Conservation (phyloP, 78 protist species). For the Guillardia theta region DNA sequence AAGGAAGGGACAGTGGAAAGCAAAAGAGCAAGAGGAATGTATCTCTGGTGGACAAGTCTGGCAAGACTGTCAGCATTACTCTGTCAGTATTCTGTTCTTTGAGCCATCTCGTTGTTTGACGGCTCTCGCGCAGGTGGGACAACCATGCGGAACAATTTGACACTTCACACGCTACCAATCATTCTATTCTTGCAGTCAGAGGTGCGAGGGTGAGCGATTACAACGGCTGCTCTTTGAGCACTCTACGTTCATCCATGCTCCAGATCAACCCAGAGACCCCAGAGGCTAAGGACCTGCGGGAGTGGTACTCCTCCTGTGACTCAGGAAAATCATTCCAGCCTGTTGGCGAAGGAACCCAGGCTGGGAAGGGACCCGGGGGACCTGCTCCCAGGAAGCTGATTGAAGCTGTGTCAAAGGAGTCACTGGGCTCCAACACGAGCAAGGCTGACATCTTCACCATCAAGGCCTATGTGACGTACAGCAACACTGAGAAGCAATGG, state of each 20-base stretch:
- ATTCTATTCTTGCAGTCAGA: not conserved
- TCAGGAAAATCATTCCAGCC: too few species aligned
- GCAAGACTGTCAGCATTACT: not conserved
- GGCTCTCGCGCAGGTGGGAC: not conserved
- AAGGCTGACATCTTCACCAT: not conserved
- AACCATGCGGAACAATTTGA: too few species aligned
- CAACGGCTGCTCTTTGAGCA: not conserved
- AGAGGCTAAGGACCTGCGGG: not conserved
- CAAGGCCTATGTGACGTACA: not conserved
- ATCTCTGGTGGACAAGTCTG: not conserved
- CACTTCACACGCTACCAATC: not conserved
- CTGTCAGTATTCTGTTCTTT: not conserved
- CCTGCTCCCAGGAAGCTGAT: too few species aligned
- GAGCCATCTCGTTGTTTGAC: not conserved
- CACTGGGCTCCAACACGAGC: too few species aligned
- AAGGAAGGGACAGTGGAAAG: not conserved
- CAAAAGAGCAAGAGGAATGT: not conserved
- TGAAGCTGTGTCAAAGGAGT: too few species aligned
- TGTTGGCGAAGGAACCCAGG: too few species aligned
- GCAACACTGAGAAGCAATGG: not conserved
- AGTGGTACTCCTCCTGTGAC: too few species aligned
- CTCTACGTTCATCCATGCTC: not conserved
- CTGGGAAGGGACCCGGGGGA: too few species aligned
- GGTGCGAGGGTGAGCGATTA: not conserved
- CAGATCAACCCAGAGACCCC: not conserved